phyloP scores from a whole-genome alignment of 2,329 filamentous ascomycete genomes.

The Pleochaeta shiraiana region DNA sequence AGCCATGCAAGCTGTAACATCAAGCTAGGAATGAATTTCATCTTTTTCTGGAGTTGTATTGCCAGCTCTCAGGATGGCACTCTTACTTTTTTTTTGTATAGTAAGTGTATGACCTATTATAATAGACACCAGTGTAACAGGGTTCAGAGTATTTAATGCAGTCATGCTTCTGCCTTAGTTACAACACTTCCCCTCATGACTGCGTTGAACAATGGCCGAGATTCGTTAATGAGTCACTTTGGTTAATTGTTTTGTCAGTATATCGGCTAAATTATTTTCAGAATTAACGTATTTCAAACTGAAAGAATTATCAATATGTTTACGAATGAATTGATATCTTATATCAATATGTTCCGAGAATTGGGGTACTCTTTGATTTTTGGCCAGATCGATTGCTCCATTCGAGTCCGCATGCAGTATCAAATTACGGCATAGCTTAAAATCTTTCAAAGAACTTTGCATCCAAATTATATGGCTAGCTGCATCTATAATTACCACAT shows the following conservation, averaged over 20 bases:
- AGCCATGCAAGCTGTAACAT: not conserved
- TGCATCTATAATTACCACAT: not conserved
- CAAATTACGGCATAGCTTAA: not conserved
- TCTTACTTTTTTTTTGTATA: too few relatives aligned
- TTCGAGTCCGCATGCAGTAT: not conserved
- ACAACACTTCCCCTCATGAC: constrained; percentile 1
- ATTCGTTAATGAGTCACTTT: not conserved
- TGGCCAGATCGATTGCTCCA: not conserved
- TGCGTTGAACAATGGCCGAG: not conserved
- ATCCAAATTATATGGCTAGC: constrained; percentile 1
- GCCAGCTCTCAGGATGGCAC: not conserved
- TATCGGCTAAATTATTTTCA: constrained; percentile 2
- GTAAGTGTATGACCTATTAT: too few relatives aligned
- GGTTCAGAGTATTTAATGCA: too few relatives aligned
- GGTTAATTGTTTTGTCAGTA: not conserved
- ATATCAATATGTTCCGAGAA: constrained; percentile 3
- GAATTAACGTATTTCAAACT: not conserved
- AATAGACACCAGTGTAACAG: too few relatives aligned
- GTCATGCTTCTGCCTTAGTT: too few relatives aligned
- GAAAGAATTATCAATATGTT: constrained; percentile 1
- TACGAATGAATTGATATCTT: not conserved
- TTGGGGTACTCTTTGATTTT: constrained; percentile 1
- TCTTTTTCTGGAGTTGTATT: not conserved
- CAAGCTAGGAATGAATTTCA: not conserved
- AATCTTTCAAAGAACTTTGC: not conserved